phyloP scores from a whole-genome alignment of 1,284 basidiomycete genomes.

The Ganoderma resinaceum region DNA sequence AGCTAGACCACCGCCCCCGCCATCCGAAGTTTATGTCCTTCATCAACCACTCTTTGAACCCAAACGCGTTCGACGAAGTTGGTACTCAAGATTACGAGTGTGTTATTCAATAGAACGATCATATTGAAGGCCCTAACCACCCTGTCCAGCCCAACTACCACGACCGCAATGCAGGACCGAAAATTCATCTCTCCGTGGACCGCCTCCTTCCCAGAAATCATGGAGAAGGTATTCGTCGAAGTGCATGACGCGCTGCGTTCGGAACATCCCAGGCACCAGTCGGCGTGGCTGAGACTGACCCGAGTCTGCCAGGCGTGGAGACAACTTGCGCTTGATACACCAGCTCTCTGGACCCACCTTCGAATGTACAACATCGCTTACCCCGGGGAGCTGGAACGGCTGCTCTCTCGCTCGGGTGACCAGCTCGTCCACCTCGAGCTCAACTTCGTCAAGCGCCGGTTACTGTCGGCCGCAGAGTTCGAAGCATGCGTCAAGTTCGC shows the following conservation, averaged over 20 bases:
- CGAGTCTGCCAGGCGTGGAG: neutral
- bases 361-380: neutral
- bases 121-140: neutral
- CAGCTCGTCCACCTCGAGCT: neutral
- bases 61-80: neutral
- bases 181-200: neutral
- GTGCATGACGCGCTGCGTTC: neutral
- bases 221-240: neutral
- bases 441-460: neutral
- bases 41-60: neutral
- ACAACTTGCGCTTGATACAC: neutral
- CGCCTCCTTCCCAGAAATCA: neutral
- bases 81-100: neutral
- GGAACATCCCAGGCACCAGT: neutral
- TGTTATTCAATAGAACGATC: neutral
- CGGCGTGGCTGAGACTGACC: neutral
- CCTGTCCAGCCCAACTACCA: neutral
- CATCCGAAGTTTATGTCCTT: neutral
- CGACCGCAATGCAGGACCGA: neutral
- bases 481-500: neutral
- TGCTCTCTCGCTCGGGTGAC: neutral
- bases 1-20: neutral
- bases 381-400: neutral
- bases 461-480: neutral
- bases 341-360: neutral